Evolutionary conservation across 1,284 basidiomycete species (phyloP), one percentile per base, ranked within the genome.

Genomic region (Sporisorium scitamineum): DNA sequence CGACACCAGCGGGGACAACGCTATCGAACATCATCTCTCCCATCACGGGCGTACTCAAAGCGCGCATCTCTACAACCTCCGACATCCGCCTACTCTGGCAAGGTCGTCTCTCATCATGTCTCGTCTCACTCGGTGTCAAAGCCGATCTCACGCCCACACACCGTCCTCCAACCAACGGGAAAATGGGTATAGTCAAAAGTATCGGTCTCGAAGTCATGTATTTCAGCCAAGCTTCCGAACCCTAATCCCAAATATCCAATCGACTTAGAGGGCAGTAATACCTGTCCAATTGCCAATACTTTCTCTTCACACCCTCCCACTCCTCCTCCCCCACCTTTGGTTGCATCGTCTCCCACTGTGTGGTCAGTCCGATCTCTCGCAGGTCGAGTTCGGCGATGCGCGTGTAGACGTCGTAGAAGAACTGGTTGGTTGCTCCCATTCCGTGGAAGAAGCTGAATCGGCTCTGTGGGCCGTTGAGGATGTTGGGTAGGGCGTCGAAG

Each of bases 11-110:
- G n/a, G n/a, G n/a, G n/a, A 13, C 29, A 1, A 11, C 32, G 5
- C 34, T 50, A 9, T 20, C 20, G 1, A 34, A 52, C 8, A 14
- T 59, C 9, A 37, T 61, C 18, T 57, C 68, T 0, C 89, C 90
- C 66, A 87, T 93, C 9, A 89, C 89, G 47, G 94, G 95, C 6
- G 93, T 97, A 0, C 88, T 98, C 54, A 97, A 97, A 87, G 92
- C 93, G 5, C 90, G 93, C 58, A 89, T 94, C 22, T 94, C 94
- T 0, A 95, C 94, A 0, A 76, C 63, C 4, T 69, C 76, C 22
- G 92, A 94, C 76, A 88, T 97, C 31, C 92, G 95, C 6, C 85
- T 98, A 34, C 90, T 97, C 83, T 98, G 95, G 93, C 94, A 97
- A 87, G 93, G 94, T 8, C 90, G 94, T n/a, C 87, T 97, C 79